Evolutionary conservation across 768 basidiomycete species (phyloP).

Genomic region (Kwoniella newhampshirensis): DNA sequence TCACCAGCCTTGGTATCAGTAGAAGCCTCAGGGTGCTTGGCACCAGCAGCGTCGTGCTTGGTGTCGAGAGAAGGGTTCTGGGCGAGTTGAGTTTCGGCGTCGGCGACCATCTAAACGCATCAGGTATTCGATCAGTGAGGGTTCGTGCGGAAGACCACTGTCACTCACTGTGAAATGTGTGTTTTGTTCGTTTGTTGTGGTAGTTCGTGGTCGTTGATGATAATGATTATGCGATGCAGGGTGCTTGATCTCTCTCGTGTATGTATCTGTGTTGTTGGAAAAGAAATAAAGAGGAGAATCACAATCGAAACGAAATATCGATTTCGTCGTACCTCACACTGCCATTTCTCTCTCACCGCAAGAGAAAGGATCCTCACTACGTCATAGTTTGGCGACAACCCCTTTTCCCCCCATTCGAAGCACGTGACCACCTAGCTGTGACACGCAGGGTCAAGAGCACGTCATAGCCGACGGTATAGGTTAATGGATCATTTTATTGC

Average conservation of each 20-base stretch:
- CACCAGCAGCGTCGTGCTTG: slow-evolving; percentile 23
- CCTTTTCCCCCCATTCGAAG: too few relatives aligned
- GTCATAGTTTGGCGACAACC: too few relatives aligned
- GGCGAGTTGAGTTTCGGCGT: slow-evolving; percentile 15
- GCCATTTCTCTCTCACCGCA: background rate
- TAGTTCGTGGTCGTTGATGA: too few relatives aligned
- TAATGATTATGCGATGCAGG: too few relatives aligned
- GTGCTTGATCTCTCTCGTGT: too few relatives aligned
- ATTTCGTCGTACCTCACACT: background rate
- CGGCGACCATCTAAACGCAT: slow-evolving; percentile 15
- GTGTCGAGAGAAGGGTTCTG: slow-evolving; percentile 21
- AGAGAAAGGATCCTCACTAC: background rate
- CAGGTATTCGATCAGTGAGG: background rate
- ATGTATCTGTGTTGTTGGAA: too few relatives aligned
- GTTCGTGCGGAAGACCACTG: background rate
- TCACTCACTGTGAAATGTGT: slow-evolving; percentile 13
- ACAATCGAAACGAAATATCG: too few relatives aligned
- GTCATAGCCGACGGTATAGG: too few relatives aligned
- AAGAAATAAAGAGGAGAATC: too few relatives aligned
- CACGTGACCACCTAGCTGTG: too few relatives aligned
- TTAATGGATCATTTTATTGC: too few relatives aligned
- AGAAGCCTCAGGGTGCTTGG: slow-evolving; percentile 17
- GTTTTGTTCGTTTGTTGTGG: slow-evolving; percentile 1
- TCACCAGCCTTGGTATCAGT: slow-evolving; percentile 17
- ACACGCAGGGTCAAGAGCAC: too few relatives aligned